These are phyloP conservation scores for Eleusine indica DNA, from an alignment of 176 grass and related monocot species.

Conservation along the genomic window DNA sequence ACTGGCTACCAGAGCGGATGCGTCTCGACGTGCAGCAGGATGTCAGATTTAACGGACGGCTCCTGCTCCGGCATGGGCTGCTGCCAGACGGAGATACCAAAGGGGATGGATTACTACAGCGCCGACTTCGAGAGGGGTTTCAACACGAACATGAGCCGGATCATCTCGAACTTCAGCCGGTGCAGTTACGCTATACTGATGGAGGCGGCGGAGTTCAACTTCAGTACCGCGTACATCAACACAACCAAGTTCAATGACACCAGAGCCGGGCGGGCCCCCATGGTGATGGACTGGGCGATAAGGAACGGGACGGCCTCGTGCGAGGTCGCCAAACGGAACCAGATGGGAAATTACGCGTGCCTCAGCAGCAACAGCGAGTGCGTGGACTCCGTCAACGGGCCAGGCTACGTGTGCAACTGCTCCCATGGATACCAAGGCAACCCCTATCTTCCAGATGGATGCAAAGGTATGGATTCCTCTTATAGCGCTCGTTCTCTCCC, in stretches of 20 bases:
- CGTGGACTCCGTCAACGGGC: background rate
- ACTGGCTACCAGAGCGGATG: slow-evolving; percentile 23
- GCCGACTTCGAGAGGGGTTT: fast-evolving
- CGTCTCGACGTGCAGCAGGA: background rate
- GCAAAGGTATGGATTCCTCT: slow-evolving; percentile 4
- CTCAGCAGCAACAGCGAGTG: slow-evolving; percentile 8
- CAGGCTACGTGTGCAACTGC: slow-evolving; percentile 32
- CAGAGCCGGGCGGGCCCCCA: fast-evolving
- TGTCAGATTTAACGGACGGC: background rate
- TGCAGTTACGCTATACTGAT: slow-evolving; percentile 32
- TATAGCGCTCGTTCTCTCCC: no score
- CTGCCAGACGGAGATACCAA: slow-evolving; percentile 40
- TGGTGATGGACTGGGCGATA: slow-evolving; percentile 14
- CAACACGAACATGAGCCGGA: background rate
- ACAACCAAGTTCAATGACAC: slow-evolving; percentile 18
- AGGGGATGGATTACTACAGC: background rate
- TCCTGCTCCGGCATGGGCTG: slow-evolving; percentile 48
- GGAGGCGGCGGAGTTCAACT: slow-evolving; percentile 10
- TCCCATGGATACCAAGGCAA: slow-evolving; percentile 34
- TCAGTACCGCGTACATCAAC: background rate
- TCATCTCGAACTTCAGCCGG: background rate
- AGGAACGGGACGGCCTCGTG: background rate
- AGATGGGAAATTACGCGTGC: slow-evolving; percentile 12
- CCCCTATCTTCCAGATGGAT: slow-evolving; percentile 29
- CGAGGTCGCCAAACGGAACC: background rate